phyloP scores from a whole-genome alignment of 1,139 yeast species.

The Sugiyamaella sp. region DNA sequence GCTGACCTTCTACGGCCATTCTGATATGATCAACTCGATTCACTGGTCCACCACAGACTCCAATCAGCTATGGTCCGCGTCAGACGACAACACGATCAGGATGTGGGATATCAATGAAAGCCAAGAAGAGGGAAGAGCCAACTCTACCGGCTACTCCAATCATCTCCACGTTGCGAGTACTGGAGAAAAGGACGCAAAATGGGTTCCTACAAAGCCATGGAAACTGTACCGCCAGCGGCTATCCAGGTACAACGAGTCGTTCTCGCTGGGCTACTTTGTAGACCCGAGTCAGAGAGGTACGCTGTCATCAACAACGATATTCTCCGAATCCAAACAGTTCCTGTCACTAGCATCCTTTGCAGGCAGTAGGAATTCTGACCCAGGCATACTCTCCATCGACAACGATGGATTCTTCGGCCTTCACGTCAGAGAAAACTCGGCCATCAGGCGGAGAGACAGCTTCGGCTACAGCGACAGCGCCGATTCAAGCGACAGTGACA shows the following conservation, averaged over 20 bases:
- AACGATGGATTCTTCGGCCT: slow-evolving; percentile 38
- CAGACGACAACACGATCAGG: slow-evolving; percentile 69
- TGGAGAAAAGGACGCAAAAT: slow-evolving; percentile 27
- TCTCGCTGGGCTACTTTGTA: slow-evolving; percentile 35
- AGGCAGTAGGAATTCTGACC: slow-evolving; percentile 18
- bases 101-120: slow-evolving; percentile 63
- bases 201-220: slow-evolving; percentile 41
- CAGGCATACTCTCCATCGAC: slow-evolving; percentile 33
- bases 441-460: neutral
- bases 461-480: slow-evolving; percentile 10
- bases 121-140: slow-evolving; percentile 7
- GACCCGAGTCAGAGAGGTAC: slow-evolving; percentile 24
- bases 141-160: neutral
- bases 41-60: slow-evolving; percentile 58
- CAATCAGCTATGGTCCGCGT: slow-evolving; percentile 59
- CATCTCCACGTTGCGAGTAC: neutral
- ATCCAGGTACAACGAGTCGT: slow-evolving; percentile 35
- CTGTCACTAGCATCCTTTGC: slow-evolving; percentile 31
- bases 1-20: slow-evolving; percentile 59
- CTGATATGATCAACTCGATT: slow-evolving; percentile 55
- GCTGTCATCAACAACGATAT: slow-evolving; percentile 33
- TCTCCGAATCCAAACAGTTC: slow-evolving; percentile 40
- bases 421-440: slow-evolving; percentile 28
- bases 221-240: slow-evolving; percentile 39
- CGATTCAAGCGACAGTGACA: slow-evolving; percentile 19